phyloP scores from a whole-genome alignment of 2,329 filamentous ascomycete species.

The Diaporthe helianthi region DNA sequence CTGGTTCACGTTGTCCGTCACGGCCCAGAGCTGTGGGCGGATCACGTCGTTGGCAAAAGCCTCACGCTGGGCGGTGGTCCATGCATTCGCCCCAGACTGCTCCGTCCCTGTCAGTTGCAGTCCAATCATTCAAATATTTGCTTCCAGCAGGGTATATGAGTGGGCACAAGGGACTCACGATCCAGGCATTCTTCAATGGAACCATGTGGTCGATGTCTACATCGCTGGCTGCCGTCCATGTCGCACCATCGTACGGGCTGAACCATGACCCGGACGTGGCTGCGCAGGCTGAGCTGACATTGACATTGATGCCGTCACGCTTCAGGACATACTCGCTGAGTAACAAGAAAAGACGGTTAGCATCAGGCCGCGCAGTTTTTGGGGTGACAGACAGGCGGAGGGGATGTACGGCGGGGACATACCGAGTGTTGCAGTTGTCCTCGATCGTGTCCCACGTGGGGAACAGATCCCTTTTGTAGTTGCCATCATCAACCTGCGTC shows the following conservation, averaged over 20 bases:
- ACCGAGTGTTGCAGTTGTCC: constrained; percentile 74
- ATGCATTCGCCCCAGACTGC: constrained; percentile 73
- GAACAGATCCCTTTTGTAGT: constrained; percentile 73
- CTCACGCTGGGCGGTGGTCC: constrained; percentile 73
- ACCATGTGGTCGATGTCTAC: constrained; percentile 87
- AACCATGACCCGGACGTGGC: constrained; percentile 72
- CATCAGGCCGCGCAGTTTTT: background rate
- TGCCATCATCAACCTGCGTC: constrained; percentile 58
- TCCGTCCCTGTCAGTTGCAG: background rate
- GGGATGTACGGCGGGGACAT: constrained; percentile 28
- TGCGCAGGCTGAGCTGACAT: constrained; percentile 64
- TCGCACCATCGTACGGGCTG: constrained; percentile 76
- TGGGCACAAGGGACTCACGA: constrained; percentile 53
- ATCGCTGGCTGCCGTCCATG: constrained; percentile 72
- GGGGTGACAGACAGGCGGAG: background rate
- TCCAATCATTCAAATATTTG: background rate
- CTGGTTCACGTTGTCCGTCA: constrained; percentile 79
- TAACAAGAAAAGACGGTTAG: background rate
- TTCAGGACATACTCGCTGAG: constrained; percentile 70
- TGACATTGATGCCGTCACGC: constrained; percentile 73
- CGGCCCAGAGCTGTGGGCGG: constrained; percentile 78
- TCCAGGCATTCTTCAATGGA: constrained; percentile 81
- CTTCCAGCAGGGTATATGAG: background rate
- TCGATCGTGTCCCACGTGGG: constrained; percentile 73
- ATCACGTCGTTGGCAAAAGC: constrained; percentile 79